A percentile compares a stretch with the other conserved stretches of the same genome.
These are phyloP conservation scores for Raphanus hybrid DNA, from an alignment of 441 rosid genomes.

Conservation along the genomic window DNA sequence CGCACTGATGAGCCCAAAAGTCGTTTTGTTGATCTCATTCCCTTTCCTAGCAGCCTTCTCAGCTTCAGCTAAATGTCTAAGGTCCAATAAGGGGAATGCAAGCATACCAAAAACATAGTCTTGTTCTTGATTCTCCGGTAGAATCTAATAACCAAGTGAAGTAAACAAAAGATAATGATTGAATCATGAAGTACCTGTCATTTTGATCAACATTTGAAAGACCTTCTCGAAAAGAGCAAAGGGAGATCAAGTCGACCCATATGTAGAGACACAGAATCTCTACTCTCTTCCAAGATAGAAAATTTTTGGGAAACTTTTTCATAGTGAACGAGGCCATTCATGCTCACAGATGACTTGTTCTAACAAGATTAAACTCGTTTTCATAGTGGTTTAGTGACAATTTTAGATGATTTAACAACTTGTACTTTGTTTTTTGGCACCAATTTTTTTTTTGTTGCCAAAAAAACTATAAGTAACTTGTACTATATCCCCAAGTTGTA, in stretches of 20 bases:
- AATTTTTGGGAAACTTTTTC: background rate
- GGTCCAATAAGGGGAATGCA: slow-evolving; percentile 80
- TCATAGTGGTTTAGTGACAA: slow-evolving; percentile 15
- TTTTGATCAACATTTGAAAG: background rate
- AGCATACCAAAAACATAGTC: slow-evolving; percentile 77
- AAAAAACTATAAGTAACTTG: too few relatives aligned
- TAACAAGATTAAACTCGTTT: background rate
- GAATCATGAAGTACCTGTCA: background rate
- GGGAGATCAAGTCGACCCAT: slow-evolving; percentile 29
- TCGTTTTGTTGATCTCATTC: slow-evolving; percentile 66
- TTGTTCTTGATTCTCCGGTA: slow-evolving; percentile 58
- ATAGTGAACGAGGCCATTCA: background rate
- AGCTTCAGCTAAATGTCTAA: slow-evolving; percentile 68
- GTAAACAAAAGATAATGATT: background rate
- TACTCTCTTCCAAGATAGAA: background rate
- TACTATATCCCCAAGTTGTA: too few relatives aligned
- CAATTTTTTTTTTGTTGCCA: too few relatives aligned
- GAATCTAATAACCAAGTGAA: slow-evolving; percentile 48
- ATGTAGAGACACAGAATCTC: background rate
- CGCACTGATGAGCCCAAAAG: slow-evolving; percentile 80
- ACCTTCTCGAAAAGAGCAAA: slow-evolving; percentile 19
- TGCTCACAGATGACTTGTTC: background rate
- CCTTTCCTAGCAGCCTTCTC: slow-evolving; percentile 80
- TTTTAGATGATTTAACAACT: background rate
- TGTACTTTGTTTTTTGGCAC: background rate